These are phyloP conservation scores for Venturia effusa DNA, from an alignment of 2,329 filamentous ascomycete species.

Conservation along the genomic window DNA sequence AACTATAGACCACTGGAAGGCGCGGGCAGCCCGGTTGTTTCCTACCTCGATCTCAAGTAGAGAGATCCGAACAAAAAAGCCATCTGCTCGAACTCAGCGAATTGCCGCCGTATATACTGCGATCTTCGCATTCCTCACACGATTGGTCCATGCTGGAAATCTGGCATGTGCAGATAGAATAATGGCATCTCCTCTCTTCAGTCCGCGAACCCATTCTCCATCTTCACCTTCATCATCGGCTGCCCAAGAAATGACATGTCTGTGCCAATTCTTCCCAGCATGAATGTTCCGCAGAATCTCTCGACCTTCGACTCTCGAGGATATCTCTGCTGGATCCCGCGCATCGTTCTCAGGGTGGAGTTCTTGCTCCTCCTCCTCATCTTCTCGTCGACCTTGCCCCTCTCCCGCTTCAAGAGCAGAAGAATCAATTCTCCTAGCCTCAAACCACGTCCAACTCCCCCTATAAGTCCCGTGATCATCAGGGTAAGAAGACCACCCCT, in stretches of 20 bases:
- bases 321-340: not conserved
- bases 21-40: too few species aligned
- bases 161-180: not conserved
- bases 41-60: too few species aligned
- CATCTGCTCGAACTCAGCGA: not conserved
- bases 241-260: not conserved
- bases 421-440: not conserved
- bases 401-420: too few species aligned
- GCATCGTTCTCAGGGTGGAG: not conserved
- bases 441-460: constrained; percentile 10
- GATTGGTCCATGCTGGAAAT: constrained; percentile 5
- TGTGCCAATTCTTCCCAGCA: not conserved
- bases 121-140: not conserved
- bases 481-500: not conserved
- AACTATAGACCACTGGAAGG: too few species aligned
- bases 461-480: constrained; percentile 3
- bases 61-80: too few species aligned
- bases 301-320: not conserved
- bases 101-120: constrained; percentile 4
- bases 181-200: constrained; percentile 3
- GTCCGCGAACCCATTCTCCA: not conserved
- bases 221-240: not conserved
- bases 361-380: not conserved
- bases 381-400: not conserved
- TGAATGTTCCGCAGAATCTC: not conserved